Conservation (phyloP, 352 stramenopile species). For the Phytophthora palmivora region DNA sequence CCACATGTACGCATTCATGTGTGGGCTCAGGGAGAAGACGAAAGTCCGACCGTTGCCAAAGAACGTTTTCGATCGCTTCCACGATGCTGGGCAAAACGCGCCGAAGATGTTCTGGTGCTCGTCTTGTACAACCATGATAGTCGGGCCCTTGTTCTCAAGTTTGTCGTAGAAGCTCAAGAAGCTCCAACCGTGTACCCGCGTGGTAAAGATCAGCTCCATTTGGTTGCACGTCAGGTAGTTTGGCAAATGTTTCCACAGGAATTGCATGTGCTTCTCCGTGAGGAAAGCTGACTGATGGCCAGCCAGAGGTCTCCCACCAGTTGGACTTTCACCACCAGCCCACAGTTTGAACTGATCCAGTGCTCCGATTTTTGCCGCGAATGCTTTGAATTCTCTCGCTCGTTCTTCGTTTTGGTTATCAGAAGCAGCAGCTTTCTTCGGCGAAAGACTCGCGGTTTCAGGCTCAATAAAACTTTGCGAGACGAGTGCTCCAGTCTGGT, state of each 20-base stretch:
- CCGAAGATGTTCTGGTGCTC: constrained; percentile 77
- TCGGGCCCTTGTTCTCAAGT: constrained; percentile 68
- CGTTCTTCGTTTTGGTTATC: constrained; percentile 32
- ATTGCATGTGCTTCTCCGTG: constrained; percentile 74
- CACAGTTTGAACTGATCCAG: constrained; percentile 73
- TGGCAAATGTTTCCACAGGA: constrained; percentile 67
- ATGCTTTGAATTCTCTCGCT: constrained; percentile 44
- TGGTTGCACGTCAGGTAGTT: constrained; percentile 71
- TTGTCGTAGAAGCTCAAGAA: constrained; percentile 69
- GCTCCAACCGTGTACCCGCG: constrained; percentile 73
- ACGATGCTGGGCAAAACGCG: constrained; percentile 74
- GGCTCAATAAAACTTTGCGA: constrained; percentile 47
- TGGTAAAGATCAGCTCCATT: constrained; percentile 75
- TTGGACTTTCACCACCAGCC: constrained; percentile 30
- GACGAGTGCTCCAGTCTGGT: constrained; percentile 19
- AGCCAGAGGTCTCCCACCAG: constrained; percentile 29
- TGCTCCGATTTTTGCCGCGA: constrained; percentile 56
- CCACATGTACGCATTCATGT: constrained; percentile 67
- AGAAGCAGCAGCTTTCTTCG: constrained; percentile 19
- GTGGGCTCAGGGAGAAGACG: constrained; percentile 70
- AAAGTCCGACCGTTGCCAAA: constrained; percentile 84
- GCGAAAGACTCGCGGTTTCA: constrained; percentile 21
- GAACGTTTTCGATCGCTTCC: constrained; percentile 54
- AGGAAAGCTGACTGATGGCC: constrained; percentile 62
- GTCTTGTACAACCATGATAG: constrained; percentile 74